Evolutionary conservation across 768 basidiomycete species (phyloP).

Genomic region (Russula ochroleuca): DNA sequence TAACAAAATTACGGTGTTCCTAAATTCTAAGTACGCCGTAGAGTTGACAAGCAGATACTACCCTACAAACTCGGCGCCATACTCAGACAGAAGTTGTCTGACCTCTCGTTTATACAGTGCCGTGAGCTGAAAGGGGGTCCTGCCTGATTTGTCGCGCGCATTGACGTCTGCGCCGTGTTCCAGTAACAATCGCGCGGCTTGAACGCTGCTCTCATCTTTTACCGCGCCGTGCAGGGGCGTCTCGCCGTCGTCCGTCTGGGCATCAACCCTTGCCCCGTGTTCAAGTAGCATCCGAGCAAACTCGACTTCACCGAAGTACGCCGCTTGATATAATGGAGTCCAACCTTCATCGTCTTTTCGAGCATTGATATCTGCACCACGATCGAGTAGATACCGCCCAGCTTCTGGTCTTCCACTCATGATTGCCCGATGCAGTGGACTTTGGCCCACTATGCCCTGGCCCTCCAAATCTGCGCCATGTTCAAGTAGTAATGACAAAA

Average conservation of each 20-base stretch:
- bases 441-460: neutral
- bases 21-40: no score
- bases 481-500: neutral
- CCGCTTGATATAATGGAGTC: neutral
- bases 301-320: neutral
- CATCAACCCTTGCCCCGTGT: neutral
- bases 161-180: no score
- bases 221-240: neutral
- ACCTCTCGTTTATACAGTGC: no score
- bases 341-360: no score
- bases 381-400: neutral
- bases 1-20: no score
- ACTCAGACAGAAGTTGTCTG: no score
- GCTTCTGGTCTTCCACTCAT: neutral
- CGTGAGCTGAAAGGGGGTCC: no score
- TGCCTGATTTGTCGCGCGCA: no score
- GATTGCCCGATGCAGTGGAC: neutral
- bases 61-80: no score
- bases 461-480: neutral
- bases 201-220: neutral
- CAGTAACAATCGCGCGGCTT: neutral
- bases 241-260: rapidly evolving
- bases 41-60: no score
- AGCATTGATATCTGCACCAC: neutral
- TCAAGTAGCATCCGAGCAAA: neutral